phyloP scores from a whole-genome alignment of 192 early-diverging fungal species.

The Gigaspora rosea region DNA sequence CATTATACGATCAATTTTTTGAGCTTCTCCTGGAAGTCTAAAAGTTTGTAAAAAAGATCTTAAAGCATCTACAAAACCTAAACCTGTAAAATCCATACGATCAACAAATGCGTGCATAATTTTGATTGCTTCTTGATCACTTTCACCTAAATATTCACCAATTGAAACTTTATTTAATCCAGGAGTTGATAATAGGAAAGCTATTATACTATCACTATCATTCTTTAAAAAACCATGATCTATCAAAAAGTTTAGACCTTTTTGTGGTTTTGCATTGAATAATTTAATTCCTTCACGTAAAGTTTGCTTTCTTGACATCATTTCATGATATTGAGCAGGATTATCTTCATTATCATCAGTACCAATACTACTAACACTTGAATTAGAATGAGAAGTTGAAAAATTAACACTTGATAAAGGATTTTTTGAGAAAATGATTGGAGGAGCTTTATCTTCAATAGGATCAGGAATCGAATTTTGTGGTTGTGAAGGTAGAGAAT shows the following conservation, averaged over 20 bases:
- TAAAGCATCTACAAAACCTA: constrained; percentile 80
- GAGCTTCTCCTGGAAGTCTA: constrained; percentile 89
- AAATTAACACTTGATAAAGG: constrained; percentile 40
- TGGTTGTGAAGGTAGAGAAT: background rate
- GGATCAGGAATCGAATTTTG: background rate
- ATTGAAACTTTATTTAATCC: constrained; percentile 85
- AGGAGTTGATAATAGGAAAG: constrained; percentile 71
- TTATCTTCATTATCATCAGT: constrained; percentile 65
- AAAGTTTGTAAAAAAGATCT: constrained; percentile 86
- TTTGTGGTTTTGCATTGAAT: constrained; percentile 87
- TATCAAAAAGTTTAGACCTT: constrained; percentile 81
- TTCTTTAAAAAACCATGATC: constrained; percentile 71
- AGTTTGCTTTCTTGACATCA: constrained; percentile 85
- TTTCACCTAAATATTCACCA: constrained; percentile 93
- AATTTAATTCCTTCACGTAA: constrained; percentile 73
- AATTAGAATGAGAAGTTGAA: constrained; percentile 38
- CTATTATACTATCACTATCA: constrained; percentile 74
- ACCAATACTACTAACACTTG: constrained; percentile 40
- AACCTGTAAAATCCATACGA: constrained; percentile 72
- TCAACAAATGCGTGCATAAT: constrained; percentile 97
- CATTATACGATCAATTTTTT: constrained; percentile 96
- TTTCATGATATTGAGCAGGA: constrained; percentile 79
- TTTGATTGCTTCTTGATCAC: constrained; percentile 84
- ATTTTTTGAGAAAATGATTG: constrained; percentile 51
- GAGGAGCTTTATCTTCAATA: constrained; percentile 29